These are phyloP conservation scores for Tubosaeta brunneosetosa DNA, from an alignment of 768 basidiomycete species.

Conservation along the genomic window DNA sequence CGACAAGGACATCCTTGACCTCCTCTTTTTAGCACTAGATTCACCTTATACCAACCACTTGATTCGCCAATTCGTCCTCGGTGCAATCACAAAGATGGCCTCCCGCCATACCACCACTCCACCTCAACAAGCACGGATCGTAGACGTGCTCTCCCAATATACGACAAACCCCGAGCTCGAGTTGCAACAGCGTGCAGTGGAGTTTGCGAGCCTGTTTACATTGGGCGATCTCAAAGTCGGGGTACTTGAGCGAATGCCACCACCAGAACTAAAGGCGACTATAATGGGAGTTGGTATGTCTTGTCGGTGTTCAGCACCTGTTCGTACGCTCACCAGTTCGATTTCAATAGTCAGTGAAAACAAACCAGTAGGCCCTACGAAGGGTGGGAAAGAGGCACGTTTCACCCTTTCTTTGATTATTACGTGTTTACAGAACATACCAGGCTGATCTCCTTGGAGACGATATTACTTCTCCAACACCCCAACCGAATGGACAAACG, in stretches of 20 bases:
- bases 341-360: constrained; percentile 77
- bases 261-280: constrained; percentile 95
- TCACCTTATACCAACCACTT: constrained; percentile 94
- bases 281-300: constrained; percentile 85
- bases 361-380: constrained; percentile 90
- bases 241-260: constrained; percentile 97
- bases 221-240: constrained; percentile 74
- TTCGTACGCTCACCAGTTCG: constrained; percentile 6
- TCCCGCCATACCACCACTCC: constrained; percentile 66
- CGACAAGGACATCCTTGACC: constrained; percentile 81
- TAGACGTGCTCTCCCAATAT: constrained; percentile 71
- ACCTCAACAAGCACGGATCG: constrained; percentile 73
- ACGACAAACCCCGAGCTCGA: constrained; percentile 90
- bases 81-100: constrained; percentile 85
- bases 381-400: constrained; percentile 66
- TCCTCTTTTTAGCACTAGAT: constrained; percentile 80
- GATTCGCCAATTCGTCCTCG: constrained; percentile 87
- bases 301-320: neutral
- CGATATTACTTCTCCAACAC: constrained; percentile 47
- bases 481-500: constrained; percentile 40
- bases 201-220: constrained; percentile 83
- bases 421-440: constrained; percentile 5
- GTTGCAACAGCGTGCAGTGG: constrained; percentile 92
- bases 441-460: constrained; percentile 79
- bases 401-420: neutral